A percentile compares a stretch with the other conserved stretches of the same genome.
Conservation (phyloP, 805 yeast genomes). For the Metschnikowia kunwiensis region DNA sequence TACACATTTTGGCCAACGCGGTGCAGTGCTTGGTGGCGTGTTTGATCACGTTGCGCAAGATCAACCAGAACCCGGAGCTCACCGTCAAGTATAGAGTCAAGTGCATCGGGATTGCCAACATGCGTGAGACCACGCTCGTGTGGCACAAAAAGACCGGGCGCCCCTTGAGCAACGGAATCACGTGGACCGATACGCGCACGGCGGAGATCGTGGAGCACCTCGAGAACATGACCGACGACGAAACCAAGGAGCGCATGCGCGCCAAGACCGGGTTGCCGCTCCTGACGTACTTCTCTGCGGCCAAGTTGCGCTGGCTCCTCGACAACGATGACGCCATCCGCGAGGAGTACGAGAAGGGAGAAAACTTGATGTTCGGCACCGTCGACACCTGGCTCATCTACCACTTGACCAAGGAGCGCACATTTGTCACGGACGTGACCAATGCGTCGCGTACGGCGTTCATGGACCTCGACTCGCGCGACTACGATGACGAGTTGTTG, state of each 20-base stretch:
- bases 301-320: slow-evolving; percentile 84
- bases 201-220: slow-evolving; percentile 64
- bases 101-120: slow-evolving; percentile 87
- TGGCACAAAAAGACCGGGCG: slow-evolving; percentile 84
- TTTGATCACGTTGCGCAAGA: slow-evolving; percentile 51
- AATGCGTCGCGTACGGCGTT: slow-evolving; percentile 91
- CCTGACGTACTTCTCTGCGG: slow-evolving; percentile 87
- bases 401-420: slow-evolving; percentile 67
- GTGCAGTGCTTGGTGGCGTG: slow-evolving; percentile 74
- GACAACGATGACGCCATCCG: slow-evolving; percentile 70
- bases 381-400: slow-evolving; percentile 92
- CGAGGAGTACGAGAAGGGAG: slow-evolving; percentile 68
- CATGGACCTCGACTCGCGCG: slow-evolving; percentile 72
- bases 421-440: slow-evolving; percentile 81
- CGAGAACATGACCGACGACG: slow-evolving; percentile 50
- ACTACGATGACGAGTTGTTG: slow-evolving; percentile 74
- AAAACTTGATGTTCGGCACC: slow-evolving; percentile 84
- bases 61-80: slow-evolving; percentile 51
- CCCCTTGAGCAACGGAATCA: slow-evolving; percentile 85
- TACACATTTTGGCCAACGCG: slow-evolving; percentile 75
- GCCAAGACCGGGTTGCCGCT: slow-evolving; percentile 80
- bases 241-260: slow-evolving; percentile 54
- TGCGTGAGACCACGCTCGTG: slow-evolving; percentile 90
- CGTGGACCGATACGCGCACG: slow-evolving; percentile 95
- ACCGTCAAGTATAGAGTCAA: slow-evolving; percentile 58